Conservation (phyloP, 2,329 filamentous ascomycete species). For the Arthrobotrys entomopaga region DNA sequence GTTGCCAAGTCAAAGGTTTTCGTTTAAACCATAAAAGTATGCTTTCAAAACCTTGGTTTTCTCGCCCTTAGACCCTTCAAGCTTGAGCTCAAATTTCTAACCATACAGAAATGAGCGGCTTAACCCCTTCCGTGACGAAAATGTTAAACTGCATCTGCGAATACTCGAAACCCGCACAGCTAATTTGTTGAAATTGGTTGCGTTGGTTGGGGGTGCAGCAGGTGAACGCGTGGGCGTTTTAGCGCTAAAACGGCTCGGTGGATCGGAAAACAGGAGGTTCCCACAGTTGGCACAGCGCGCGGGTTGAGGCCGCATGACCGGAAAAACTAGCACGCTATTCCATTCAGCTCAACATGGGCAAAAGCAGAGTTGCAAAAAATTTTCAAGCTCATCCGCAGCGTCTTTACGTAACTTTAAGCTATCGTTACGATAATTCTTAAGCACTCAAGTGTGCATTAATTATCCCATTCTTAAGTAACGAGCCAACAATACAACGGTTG, state of each 20-base stretch:
- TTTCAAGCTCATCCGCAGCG: background rate
- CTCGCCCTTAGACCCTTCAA: no score
- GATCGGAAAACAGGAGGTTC: slow-evolving; percentile 28
- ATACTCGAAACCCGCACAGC: background rate
- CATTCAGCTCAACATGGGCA: no score
- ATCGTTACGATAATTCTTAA: slow-evolving; percentile 13
- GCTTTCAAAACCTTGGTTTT: no score
- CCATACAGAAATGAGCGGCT: background rate
- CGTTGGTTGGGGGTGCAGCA: slow-evolving; percentile 25
- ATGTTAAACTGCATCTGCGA: background rate
- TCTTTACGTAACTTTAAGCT: slow-evolving; percentile 16
- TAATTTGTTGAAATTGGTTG: slow-evolving; percentile 22
- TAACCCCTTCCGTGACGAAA: slow-evolving; percentile 6
- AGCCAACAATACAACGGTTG: slow-evolving; percentile 14
- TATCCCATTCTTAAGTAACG: slow-evolving; percentile 6
- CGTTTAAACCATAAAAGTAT: no score
- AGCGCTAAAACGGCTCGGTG: slow-evolving; percentile 47
- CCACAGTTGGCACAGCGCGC: background rate
- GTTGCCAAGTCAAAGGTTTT: no score
- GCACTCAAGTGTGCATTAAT: background rate
- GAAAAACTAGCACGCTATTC: slow-evolving; percentile 22
- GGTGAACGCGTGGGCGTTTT: slow-evolving; percentile 20
- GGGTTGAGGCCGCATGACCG: slow-evolving; percentile 45
- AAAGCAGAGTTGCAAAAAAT: background rate
- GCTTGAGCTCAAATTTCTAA: background rate